Evolutionary conservation across 179 eudicot species (phyloP).

Genomic region (Beta macrorhiza): DNA sequence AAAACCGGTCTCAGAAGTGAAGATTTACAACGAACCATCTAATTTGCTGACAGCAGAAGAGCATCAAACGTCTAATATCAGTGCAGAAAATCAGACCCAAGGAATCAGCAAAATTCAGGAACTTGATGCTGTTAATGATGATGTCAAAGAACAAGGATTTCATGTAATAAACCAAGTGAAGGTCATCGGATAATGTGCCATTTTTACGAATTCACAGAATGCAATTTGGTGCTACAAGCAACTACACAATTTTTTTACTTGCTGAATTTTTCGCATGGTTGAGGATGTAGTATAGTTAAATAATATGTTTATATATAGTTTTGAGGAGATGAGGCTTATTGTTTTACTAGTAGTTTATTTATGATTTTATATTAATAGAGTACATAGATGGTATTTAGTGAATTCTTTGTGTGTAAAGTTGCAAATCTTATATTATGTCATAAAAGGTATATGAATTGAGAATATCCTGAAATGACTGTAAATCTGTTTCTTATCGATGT

Average conservation of each 20-base stretch:
- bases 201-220: background rate
- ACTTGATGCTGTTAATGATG: constrained; percentile 39
- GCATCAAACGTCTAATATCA: constrained; percentile 47
- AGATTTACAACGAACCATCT: constrained; percentile 20
- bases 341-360: background rate
- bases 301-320: constrained; percentile 4
- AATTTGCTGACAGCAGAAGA: constrained; percentile 46
- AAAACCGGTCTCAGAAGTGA: constrained; percentile 31
- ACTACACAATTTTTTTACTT: background rate
- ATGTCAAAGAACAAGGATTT: constrained; percentile 12
- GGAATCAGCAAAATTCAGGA: constrained; percentile 58
- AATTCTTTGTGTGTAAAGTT: constrained; percentile 19
- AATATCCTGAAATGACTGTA: background rate
- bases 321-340: constrained; percentile 13
- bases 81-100: constrained; percentile 50
- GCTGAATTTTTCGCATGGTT: background rate
- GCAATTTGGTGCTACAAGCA: background rate
- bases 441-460: background rate
- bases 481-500: background rate
- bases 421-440: background rate
- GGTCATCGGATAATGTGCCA: constrained; percentile 8
- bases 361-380: background rate
- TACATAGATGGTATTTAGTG: constrained; percentile 2
- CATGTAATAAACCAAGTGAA: constrained; percentile 21
- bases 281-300: background rate